Percentiles rank a stretch among this genome's conserved stretches.
Evolutionary conservation across 345 rosid species (phyloP).

Genomic region (Brassica incana): DNA sequence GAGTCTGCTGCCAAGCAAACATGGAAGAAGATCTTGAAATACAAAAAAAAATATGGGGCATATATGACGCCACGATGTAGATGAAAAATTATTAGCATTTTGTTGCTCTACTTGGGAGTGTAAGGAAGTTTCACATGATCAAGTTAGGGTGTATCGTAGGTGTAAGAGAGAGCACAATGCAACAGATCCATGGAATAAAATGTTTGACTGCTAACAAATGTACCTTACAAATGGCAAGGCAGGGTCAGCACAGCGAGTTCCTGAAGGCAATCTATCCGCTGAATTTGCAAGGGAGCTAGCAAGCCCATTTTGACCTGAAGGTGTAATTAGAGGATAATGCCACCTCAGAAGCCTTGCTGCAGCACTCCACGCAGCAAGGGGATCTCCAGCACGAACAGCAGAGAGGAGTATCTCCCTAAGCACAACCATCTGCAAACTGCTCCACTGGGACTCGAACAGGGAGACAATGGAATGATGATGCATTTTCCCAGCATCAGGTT

Average conservation of each 20-base stretch:
- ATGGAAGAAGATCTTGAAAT: slow-evolving; percentile 16
- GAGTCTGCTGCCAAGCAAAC: slow-evolving; percentile 30
- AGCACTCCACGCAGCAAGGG: slow-evolving; percentile 98
- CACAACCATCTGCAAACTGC: slow-evolving; percentile 99
- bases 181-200: slow-evolving; percentile 11
- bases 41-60: slow-evolving; percentile 16
- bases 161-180: slow-evolving; percentile 3
- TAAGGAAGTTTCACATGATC: slow-evolving; percentile 9
- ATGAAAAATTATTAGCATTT: not conserved
- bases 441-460: slow-evolving; percentile 95
- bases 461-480: slow-evolving; percentile 84
- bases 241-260: slow-evolving; percentile 98
- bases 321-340: slow-evolving; percentile 94
- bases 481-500: slow-evolving; percentile 70
- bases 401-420: slow-evolving; percentile 94
- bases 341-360: slow-evolving; percentile 95
- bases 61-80: slow-evolving; percentile 14
- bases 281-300: slow-evolving; percentile 86
- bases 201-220: slow-evolving; percentile 15
- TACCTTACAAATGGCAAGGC: slow-evolving; percentile 97
- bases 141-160: slow-evolving; percentile 19
- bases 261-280: slow-evolving; percentile 86
- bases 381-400: slow-evolving; percentile 98
- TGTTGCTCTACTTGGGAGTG: slow-evolving; percentile 7
- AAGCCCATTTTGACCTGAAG: slow-evolving; percentile 97